Base-by-base conservation (phyloP, 768 basidiomycete species). In the Cytidiella melzeri region DNA sequence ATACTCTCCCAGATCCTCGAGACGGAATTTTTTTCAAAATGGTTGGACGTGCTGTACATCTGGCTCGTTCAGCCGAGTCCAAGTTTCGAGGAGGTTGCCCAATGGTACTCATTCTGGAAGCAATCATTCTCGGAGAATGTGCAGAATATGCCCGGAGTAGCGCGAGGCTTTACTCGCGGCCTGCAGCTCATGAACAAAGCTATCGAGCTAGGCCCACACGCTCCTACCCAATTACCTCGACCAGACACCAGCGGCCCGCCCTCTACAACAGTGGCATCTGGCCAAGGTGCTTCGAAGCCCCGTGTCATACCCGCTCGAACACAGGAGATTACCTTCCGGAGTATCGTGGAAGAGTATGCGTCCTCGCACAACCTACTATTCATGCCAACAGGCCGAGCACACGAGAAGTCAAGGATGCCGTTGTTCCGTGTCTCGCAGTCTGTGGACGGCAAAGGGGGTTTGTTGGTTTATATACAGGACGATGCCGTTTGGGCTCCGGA, bases 51-150 rank as follows among this genome's bases (percentile, higher is more conserved):
- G 19, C 72, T 99, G 20, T 84, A 94, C 61, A 67, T 91, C 40
- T 98, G 96, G 96, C 83, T 99, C 36, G 74, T 86, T n/a, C 88
- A 92, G 59, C 90, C 92, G 1, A 79, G 71, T 41, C 87, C 87
- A 60, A 93, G 82, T 69, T 87, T 92, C 58, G 90, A 87, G 57
- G 92, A 98, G 65, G 92, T 99, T 9, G 87, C 87, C 3, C 79
- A 87, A 51, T 99, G 96, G 96, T 96, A 85, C 64, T 76, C 75
- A 1, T 88, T 82, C 64, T 98, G 95, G 95, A 95, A 93, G 65
- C 66, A 67, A 2, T 61, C 75, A 36, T 92, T 97, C 64, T 77
- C 89, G 0, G 84, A 84, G 55, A 68, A 73, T 13, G 68, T 95
- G n/a, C 77, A 80, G 55, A 74, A 70, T 24, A 69, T 88, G 57